A percentile compares a stretch with the other conserved stretches of the same genome.
phyloP scores from a whole-genome alignment of 495 filamentous ascomycete genomes.

The Bathelium albidoporum region DNA sequence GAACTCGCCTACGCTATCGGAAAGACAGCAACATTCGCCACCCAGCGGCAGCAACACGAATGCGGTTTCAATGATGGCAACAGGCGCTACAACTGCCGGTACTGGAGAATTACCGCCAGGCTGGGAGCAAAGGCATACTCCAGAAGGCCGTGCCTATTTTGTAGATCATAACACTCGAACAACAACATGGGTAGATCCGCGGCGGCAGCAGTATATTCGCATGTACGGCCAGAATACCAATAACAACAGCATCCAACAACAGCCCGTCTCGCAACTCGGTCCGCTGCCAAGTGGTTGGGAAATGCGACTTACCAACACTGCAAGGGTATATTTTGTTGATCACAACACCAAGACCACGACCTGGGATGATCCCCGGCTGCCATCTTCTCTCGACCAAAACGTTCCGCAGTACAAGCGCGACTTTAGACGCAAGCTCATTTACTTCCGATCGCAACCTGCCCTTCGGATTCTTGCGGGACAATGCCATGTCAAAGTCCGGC shows the following conservation, averaged over 20 bases:
- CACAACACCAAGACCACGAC: constrained; percentile 99
- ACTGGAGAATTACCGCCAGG: constrained; percentile 90
- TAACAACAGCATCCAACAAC: constrained; percentile 88
- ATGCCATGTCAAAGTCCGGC: constrained; percentile 94
- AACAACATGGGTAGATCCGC: constrained; percentile 98
- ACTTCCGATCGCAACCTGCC: constrained; percentile 96
- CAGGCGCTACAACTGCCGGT: constrained; percentile 86
- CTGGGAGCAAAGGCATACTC: constrained; percentile 93
- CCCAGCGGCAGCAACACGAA: constrained; percentile 40
- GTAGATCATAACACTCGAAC: constrained; percentile 99
- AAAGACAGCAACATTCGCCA: constrained; percentile 47
- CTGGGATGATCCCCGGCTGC: constrained; percentile 96
- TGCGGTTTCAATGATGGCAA: constrained; percentile 81
- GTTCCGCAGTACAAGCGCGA: constrained; percentile 99
- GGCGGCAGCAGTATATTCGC: constrained; percentile 93
- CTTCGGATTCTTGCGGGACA: constrained; percentile 91
- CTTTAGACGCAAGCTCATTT: constrained; percentile 94
- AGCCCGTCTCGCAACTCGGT: constrained; percentile 95
- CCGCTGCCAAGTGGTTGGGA: constrained; percentile 97
- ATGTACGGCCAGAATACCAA: constrained; percentile 84
- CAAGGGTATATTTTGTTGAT: constrained; percentile 95
- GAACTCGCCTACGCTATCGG: constrained; percentile 73
- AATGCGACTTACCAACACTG: constrained; percentile 97
- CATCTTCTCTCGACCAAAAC: constrained; percentile 94
- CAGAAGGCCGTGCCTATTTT: constrained; percentile 90